Evolutionary conservation across 2,329 filamentous ascomycete genomes (phyloP), one percentile per base, ranked within the genome.

Genomic region (Albophoma yamanashiensis): DNA sequence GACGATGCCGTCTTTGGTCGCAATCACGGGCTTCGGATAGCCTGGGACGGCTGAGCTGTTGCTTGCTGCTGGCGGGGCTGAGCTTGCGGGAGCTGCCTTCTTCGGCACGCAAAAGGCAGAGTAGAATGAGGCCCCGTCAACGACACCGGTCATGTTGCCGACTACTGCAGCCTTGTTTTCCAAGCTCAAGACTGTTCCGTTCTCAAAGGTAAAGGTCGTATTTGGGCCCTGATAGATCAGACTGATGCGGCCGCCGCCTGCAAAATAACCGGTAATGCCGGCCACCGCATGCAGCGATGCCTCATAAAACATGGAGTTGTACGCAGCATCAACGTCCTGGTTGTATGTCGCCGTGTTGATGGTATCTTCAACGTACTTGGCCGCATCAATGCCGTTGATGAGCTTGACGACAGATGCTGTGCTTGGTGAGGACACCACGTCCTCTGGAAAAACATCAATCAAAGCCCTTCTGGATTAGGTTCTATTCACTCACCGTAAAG

Each of bases 251-350:
- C 73, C 72, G n/a, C 67, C 67, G 20, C 57, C 56, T n/a, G 62
- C 58, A 60, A 75, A 75, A 58, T 67, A 68, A 31, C 73, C 73
- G 7, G 63, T 62, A 1, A 58, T 56, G 11, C 45, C 61, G 11
- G 63, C 61, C 4, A 63, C 64, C 2, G 62, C 64, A 34, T 59
- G 58, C 55, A 50, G 27, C 8, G 68, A 64, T 57, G 66, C 64
- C 55, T 65, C 60, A 55, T 66, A 74, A 59, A 76, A 76, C 70
- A 75, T 70, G 57, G 66, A 67, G 65, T 76, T 77, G 67, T 76
- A 77, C 1, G 69, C 69, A 5, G 67, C 62, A 40, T 71, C 69
- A 14, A 62, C 59, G 56, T 71, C 69, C 14, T 67, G 68, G 55
- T 64, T 63, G 39, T 56, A 63, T 20, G 60, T 66, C 25, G 62